Conservation (phyloP, 192 early-diverging fungal genomes). For the Coemansia sp. region DNA sequence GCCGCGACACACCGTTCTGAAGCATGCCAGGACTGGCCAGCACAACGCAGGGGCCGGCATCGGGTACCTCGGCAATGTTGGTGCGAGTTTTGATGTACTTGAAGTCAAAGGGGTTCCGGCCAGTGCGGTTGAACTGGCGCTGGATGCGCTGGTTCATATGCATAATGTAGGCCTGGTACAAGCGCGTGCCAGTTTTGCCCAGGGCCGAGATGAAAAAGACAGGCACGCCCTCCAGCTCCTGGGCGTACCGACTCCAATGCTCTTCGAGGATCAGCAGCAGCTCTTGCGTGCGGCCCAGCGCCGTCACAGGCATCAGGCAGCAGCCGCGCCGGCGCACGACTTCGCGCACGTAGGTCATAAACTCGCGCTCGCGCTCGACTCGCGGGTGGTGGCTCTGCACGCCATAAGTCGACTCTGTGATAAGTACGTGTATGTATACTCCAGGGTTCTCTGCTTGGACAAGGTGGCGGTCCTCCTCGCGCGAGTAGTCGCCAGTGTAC, state of each 20-base stretch:
- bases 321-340: slow-evolving; percentile 85
- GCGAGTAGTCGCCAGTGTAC: slow-evolving; percentile 98
- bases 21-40: slow-evolving; percentile 98
- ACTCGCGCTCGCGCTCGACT: slow-evolving; percentile 85
- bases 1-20: slow-evolving; percentile 92
- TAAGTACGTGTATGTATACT: slow-evolving; percentile 85
- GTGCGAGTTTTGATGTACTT: slow-evolving; percentile 91
- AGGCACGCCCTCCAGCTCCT: slow-evolving; percentile 83
- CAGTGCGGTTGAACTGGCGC: slow-evolving; percentile 72
- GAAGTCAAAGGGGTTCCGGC: slow-evolving; percentile 94
- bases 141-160: slow-evolving; percentile 97
- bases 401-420: slow-evolving; percentile 96
- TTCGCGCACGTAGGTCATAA: slow-evolving; percentile 82
- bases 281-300: slow-evolving; percentile 97
- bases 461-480: slow-evolving; percentile 98
- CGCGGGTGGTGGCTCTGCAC: slow-evolving; percentile 95
- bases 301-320: slow-evolving; percentile 95
- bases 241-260: slow-evolving; percentile 88
- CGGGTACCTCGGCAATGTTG: slow-evolving; percentile 86
- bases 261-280: slow-evolving; percentile 95
- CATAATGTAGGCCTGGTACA: slow-evolving; percentile 97
- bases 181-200: slow-evolving; percentile 96
- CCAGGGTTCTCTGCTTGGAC: slow-evolving; percentile 93
- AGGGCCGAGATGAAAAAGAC: slow-evolving; percentile 94
- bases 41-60: slow-evolving; percentile 97